These are phyloP conservation scores for Endotrypanum monterogeii DNA, from an alignment of 208 protist genomes.

Conservation along the genomic window DNA sequence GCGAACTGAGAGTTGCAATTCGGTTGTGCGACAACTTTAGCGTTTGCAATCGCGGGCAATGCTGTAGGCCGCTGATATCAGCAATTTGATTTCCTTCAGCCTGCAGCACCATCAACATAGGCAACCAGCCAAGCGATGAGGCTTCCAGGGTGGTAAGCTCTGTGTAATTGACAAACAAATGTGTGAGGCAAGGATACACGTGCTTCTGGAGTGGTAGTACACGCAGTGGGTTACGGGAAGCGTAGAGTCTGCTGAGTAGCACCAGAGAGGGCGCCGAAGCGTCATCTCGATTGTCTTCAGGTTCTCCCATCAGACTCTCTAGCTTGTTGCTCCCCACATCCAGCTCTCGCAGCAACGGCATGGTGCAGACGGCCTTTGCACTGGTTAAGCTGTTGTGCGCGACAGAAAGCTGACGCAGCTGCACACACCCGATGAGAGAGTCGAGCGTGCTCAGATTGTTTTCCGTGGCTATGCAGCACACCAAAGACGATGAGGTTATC, in stretches of 20 bases:
- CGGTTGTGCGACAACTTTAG: constrained; percentile 69
- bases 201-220: constrained; percentile 4
- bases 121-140: constrained; percentile 54
- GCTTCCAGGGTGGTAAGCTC: constrained; percentile 36
- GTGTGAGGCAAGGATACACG: constrained; percentile 51
- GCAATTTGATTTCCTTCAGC: constrained; percentile 70
- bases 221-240: constrained; percentile 61
- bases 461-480: constrained; percentile 12
- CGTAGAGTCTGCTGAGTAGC: constrained; percentile 61
- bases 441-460: constrained; percentile 57
- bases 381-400: constrained; percentile 56
- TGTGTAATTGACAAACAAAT: constrained; percentile 81
- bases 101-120: constrained; percentile 72
- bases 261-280: background rate
- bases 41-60: constrained; percentile 58
- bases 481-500: constrained; percentile 20
- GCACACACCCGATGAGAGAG: constrained; percentile 43
- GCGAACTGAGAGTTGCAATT: constrained; percentile 31
- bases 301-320: background rate
- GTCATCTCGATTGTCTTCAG: constrained; percentile 13
- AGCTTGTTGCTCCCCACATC: constrained; percentile 71
- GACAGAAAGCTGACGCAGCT: constrained; percentile 42
- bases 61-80: constrained; percentile 52
- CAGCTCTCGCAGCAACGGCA: constrained; percentile 57
- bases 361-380: constrained; percentile 32